Evolutionary conservation across 306 rosid species (phyloP).

Genomic region (Fragaria nilgerrensis): DNA sequence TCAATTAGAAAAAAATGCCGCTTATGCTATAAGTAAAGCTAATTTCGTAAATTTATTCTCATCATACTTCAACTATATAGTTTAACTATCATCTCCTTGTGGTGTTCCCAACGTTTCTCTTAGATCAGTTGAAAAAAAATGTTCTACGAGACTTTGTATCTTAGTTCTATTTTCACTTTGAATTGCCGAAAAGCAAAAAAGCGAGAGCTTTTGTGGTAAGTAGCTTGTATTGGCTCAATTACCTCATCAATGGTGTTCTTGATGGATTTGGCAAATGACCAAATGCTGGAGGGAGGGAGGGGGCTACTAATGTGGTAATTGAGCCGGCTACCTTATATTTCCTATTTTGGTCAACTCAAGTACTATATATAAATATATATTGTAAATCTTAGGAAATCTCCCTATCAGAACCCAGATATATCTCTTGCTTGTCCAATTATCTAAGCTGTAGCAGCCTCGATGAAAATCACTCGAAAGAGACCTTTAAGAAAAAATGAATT

Average conservation of each 20-base stretch:
- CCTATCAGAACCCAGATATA: neutral
- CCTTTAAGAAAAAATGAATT: neutral
- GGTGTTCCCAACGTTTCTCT: no score
- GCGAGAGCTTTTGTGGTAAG: neutral
- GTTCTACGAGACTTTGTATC: no score
- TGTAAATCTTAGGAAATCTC: neutral
- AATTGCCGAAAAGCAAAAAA: no score
- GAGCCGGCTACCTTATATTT: neutral
- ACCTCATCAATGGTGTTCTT: neutral
- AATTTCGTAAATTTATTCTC: no score
- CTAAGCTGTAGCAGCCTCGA: neutral
- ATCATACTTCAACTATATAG: no score
- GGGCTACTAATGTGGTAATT: neutral
- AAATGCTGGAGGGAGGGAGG: neutral
- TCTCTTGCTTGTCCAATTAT: neutral
- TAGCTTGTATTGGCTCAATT: neutral
- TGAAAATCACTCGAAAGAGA: neutral
- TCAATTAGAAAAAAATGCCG: no score
- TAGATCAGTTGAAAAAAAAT: no score
- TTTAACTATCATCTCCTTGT: no score
- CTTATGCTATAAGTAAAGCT: neutral
- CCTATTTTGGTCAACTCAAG: neutral
- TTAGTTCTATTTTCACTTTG: no score
- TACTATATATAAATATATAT: neutral
- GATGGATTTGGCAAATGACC: neutral